Conservation (phyloP, 1,284 basidiomycete genomes). For the Amylostereum chailletii region DNA sequence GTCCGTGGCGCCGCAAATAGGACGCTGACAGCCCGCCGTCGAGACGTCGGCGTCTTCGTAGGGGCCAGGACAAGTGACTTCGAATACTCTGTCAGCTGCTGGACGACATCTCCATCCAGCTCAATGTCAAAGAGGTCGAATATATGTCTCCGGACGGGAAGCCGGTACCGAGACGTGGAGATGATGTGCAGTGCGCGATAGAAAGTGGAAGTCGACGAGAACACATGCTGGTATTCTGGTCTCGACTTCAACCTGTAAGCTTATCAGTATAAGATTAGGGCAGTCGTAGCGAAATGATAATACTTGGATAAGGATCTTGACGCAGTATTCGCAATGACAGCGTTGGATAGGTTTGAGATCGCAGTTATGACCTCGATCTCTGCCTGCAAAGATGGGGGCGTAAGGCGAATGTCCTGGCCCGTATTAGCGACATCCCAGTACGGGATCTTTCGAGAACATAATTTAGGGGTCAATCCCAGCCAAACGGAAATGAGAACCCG, state of each 20-base stretch:
- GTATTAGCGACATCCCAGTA: slow-evolving; percentile 56
- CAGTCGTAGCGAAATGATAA: slow-evolving; percentile 13
- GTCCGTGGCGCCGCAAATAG: slow-evolving; percentile 11
- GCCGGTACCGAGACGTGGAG: slow-evolving; percentile 81
- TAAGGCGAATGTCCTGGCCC: slow-evolving; percentile 40
- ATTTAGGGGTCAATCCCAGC: background rate
- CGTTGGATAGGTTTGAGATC: slow-evolving; percentile 92
- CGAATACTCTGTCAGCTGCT: slow-evolving; percentile 41
- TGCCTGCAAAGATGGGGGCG: slow-evolving; percentile 58
- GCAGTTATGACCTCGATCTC: slow-evolving; percentile 86
- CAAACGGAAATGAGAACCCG: slow-evolving; percentile 19
- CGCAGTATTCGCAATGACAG: slow-evolving; percentile 90
- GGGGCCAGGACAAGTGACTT: slow-evolving; percentile 29
- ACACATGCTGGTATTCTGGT: slow-evolving; percentile 69
- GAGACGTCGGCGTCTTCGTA: slow-evolving; percentile 3
- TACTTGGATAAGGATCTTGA: slow-evolving; percentile 82
- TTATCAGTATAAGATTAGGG: slow-evolving; percentile 4
- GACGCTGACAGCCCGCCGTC: slow-evolving; percentile 12
- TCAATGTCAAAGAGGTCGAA: slow-evolving; percentile 87
- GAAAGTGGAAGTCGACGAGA: slow-evolving; percentile 71
- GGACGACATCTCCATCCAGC: slow-evolving; percentile 52
- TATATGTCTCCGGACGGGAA: slow-evolving; percentile 87
- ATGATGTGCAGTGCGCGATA: slow-evolving; percentile 82
- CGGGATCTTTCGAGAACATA: slow-evolving; percentile 48
- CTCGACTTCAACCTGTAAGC: slow-evolving; percentile 66